Evolutionary conservation across 202 grass and related monocot species (phyloP), one percentile per base, ranked within the genome.

Genomic region (Dendrocalamus latiflorus): DNA sequence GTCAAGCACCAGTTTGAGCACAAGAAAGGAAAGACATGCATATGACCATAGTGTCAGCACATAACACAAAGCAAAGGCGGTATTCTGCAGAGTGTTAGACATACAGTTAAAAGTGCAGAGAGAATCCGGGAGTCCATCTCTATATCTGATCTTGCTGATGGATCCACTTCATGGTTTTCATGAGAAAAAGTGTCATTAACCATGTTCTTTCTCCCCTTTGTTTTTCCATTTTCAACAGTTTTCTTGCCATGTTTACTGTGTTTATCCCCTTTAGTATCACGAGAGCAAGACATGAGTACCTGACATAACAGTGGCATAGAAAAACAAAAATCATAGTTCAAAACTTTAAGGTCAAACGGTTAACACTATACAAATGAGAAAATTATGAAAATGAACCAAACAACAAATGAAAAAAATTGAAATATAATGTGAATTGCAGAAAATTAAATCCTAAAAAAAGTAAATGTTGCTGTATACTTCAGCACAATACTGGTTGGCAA

Each of bases 81-180:
- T 72, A 70, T 38, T 66, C 33, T 17, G 68, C 30, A 70, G 58
- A 11, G 64, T 85, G 64, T 47, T 44, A 42, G 61, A 89, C 92
- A 78, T 91, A 98, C 92, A 83, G 92, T 90, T 85, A 98, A 87
- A 77, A 98, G 85, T 55, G 92, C 92, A 72, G 95, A 95, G n/a
- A 98, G 89, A 76, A 98, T 81, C 28, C 95, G 88, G 67, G 92
- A 98, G 85, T 98, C 95, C 90, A 98, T 93, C 82, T 95, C 95
- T 53, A 91, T 55, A 81, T 95, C 89, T 64, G 92, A 93, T 62
- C 82, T 87, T 33, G 66, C 64, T 72, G 76, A 64, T 37, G 67
- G 56, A 86, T 88, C 83, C 45, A 61, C 70, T 75, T 95, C 83
- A 68, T 65, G 28, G 49, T 91, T 91, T 79, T 25, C 82, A 60